Evolutionary conservation across 495 filamentous ascomycete genomes (phyloP).

Genomic region (Talaromyces ruber): DNA sequence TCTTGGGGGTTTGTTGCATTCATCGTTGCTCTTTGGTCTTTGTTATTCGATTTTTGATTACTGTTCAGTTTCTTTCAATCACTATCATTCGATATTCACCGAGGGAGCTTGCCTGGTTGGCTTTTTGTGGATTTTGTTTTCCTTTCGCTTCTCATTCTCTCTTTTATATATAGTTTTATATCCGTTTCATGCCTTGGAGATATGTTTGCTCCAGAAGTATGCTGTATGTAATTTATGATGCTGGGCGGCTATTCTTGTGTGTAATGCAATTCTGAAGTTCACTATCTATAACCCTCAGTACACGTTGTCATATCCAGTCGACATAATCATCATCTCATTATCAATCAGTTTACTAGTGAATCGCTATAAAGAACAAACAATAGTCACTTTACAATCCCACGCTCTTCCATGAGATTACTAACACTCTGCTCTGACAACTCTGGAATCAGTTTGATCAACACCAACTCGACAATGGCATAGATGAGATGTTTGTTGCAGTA

Average conservation of each 20-base stretch:
- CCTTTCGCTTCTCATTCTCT: conserved; percentile 7
- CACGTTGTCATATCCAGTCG: background rate
- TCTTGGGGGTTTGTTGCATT: background rate
- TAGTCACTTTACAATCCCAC: conserved; percentile 35
- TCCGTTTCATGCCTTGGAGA: background rate
- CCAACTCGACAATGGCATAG: conserved; percentile 66
- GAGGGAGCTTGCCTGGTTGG: conserved; percentile 2
- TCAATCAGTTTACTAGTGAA: background rate
- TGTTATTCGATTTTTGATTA: background rate
- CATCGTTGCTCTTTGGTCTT: background rate
- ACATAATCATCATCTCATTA: conserved; percentile 2
- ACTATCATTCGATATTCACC: conserved; percentile 7
- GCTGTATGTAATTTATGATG: background rate
- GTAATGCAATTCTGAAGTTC: background rate
- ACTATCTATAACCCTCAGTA: background rate
- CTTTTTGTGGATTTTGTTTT: background rate
- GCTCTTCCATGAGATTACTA: conserved; percentile 61
- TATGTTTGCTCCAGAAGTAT: conserved; percentile 1
- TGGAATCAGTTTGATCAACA: conserved; percentile 71
- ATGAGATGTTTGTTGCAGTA: conserved; percentile 89
- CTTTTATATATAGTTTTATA: background rate
- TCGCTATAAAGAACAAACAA: background rate
- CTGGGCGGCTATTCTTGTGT: background rate
- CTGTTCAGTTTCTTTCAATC: background rate
- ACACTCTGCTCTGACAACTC: conserved; percentile 72